Evolutionary conservation across 2,329 filamentous ascomycete genomes (phyloP).

Genomic region (Rasamsonia emersonii): DNA sequence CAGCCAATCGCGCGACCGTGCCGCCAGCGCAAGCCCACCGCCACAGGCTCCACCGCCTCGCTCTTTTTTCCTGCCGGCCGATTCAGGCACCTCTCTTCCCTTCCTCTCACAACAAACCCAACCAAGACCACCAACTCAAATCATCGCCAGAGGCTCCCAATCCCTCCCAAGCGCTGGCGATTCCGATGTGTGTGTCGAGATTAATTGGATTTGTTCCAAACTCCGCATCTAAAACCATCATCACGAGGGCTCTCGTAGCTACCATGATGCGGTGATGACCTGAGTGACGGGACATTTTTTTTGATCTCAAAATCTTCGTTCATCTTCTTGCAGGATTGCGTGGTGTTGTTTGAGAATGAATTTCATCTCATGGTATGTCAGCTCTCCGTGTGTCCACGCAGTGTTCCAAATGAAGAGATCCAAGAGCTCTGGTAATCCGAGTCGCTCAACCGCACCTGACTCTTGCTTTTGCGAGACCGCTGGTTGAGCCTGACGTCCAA

Average conservation of each 20-base stretch:
- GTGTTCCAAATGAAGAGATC: constrained; percentile 26
- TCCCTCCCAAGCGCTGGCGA: constrained; percentile 55
- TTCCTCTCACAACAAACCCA: constrained; percentile 39
- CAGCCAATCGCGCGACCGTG: too few species aligned
- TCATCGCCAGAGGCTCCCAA: constrained; percentile 52
- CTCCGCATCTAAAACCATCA: constrained; percentile 74
- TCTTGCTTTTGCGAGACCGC: constrained; percentile 16
- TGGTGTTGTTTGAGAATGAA: too few species aligned
- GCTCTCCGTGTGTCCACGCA: constrained; percentile 6
- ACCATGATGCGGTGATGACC: constrained; percentile 40
- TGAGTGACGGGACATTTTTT: constrained; percentile 34
- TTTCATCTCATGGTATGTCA: constrained; percentile 8
- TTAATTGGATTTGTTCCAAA: constrained; percentile 30
- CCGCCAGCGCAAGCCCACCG: constrained; percentile 6
- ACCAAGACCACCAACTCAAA: constrained; percentile 67
- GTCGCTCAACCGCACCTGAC: constrained; percentile 31
- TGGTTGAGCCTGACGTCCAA: constrained; percentile 37
- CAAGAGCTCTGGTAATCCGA: constrained; percentile 38
- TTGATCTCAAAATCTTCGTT: constrained; percentile 7
- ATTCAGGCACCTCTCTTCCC: constrained; percentile 19
- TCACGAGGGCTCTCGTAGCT: constrained; percentile 49
- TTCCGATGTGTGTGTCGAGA: constrained; percentile 67
- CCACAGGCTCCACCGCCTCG: constrained; percentile 20
- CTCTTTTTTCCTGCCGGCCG: constrained; percentile 14
- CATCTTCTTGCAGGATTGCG: too few species aligned